These are phyloP conservation scores for Teunomyces atbi DNA, from an alignment of 805 yeast species.

Conservation along the genomic window DNA sequence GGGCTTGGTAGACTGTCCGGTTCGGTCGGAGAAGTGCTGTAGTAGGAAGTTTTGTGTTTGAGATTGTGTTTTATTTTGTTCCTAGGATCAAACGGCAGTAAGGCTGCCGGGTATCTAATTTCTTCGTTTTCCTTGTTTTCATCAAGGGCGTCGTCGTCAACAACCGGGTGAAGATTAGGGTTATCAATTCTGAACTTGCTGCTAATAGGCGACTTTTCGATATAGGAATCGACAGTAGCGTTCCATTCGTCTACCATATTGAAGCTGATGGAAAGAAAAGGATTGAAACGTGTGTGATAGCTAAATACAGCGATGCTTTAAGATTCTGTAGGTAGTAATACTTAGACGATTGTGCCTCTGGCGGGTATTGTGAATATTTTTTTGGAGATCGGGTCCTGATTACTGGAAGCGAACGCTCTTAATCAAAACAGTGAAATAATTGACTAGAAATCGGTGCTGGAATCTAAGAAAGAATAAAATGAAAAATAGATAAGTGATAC, in stretches of 20 bases:
- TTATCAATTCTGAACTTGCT: slow-evolving; percentile 21
- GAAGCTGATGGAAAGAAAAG: not conserved
- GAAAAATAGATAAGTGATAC: too few species aligned
- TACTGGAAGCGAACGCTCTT: too few species aligned
- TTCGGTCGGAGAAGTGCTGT: slow-evolving; percentile 12
- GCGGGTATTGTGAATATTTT: not conserved
- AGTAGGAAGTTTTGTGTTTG: slow-evolving; percentile 11
- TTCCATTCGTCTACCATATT: slow-evolving; percentile 2
- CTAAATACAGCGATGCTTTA: too few species aligned
- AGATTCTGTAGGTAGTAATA: not conserved
- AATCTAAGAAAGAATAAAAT: too few species aligned
- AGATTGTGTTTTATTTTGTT: not conserved
- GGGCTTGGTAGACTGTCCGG: slow-evolving; percentile 15
- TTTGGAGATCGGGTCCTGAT: not conserved
- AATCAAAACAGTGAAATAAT: too few species aligned
- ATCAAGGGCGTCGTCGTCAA: slow-evolving; percentile 7
- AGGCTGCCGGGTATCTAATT: not conserved
- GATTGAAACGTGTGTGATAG: too few species aligned
- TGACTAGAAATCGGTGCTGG: too few species aligned
- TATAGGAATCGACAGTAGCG: slow-evolving; percentile 14
- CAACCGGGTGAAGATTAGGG: slow-evolving; percentile 24
- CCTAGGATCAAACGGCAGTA: slow-evolving; percentile 1
- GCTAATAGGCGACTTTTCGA: slow-evolving; percentile 22
- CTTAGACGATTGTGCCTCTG: not conserved
- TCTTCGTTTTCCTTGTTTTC: not conserved